Percentiles rank a stretch among this genome's conserved stretches.
Evolutionary conservation across 768 basidiomycete genomes (phyloP).

Genomic region (Amanita rubescens): DNA sequence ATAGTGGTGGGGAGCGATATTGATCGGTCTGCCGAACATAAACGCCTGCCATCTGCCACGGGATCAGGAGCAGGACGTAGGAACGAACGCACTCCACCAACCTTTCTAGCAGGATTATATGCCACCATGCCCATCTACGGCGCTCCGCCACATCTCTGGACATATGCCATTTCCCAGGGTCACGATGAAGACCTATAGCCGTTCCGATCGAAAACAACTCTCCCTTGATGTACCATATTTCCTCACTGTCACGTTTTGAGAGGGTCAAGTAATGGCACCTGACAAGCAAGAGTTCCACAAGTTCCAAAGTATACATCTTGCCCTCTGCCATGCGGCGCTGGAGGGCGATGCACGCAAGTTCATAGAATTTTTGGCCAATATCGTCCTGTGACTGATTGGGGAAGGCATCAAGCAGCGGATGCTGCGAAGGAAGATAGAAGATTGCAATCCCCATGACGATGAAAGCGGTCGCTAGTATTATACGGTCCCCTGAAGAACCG

Average conservation of each 20-base stretch:
- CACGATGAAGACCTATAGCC: conserved; percentile 82
- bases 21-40: conserved; percentile 73
- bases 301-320: conserved; percentile 58
- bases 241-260: conserved; percentile 70
- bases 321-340: conserved; percentile 55
- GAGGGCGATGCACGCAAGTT: conserved; percentile 57
- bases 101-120: conserved; percentile 76
- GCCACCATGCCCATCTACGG: conserved; percentile 88
- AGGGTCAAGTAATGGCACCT: conserved; percentile 67
- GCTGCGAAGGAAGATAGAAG: conserved; percentile 61
- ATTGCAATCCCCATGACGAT: conserved; percentile 68
- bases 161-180: conserved; percentile 76
- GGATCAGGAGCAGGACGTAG: conserved; percentile 6
- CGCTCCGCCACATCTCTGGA: conserved; percentile 64
- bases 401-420: conserved; percentile 46
- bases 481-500: conserved; percentile 55
- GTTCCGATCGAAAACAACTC: conserved; percentile 69
- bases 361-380: conserved; percentile 59
- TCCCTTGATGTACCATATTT: conserved; percentile 71
- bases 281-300: conserved; percentile 68
- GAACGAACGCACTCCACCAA: conserved; percentile 17
- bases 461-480: conserved; percentile 66
- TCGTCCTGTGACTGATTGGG: conserved; percentile 49
- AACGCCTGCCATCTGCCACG: conserved; percentile 75
- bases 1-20: conserved; percentile 75